A percentile compares a stretch with the other conserved stretches of the same genome.
Conservation (phyloP, 1,284 basidiomycete genomes). For the Marasmius tenuissimus region DNA sequence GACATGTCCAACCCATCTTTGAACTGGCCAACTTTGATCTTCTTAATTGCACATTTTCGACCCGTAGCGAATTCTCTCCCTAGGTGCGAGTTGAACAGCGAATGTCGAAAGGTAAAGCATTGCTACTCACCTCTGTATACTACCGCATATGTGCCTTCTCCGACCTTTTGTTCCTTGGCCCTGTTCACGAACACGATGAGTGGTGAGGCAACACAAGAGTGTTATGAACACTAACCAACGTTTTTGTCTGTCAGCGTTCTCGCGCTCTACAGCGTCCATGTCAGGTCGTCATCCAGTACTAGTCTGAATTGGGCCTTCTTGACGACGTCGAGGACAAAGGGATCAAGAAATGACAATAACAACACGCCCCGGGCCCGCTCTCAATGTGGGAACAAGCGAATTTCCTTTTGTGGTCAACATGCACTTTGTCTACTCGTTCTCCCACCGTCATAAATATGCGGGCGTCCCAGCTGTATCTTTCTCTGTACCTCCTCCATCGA, state of each 20-base stretch:
- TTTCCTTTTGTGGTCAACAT: background rate
- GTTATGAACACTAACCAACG: conserved; percentile 6
- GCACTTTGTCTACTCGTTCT: background rate
- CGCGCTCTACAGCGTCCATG: conserved; percentile 2
- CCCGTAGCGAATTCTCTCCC: conserved; percentile 71
- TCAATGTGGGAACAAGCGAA: background rate
- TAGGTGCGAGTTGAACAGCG: conserved; percentile 22
- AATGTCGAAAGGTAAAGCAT: background rate
- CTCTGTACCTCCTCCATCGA: background rate
- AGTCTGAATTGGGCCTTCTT: no score
- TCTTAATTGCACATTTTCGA: conserved; percentile 93
- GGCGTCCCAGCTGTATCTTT: background rate
- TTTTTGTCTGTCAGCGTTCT: conserved; percentile 1
- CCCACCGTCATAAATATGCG: background rate
- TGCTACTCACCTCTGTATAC: conserved; percentile 81
- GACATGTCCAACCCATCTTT: conserved; percentile 99
- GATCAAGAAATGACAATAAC: background rate
- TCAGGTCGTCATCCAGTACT: conserved; percentile 1
- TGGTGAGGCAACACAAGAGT: background rate
- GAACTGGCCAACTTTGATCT: conserved; percentile 95
- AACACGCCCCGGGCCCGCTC: background rate
- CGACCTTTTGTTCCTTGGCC: conserved; percentile 87
- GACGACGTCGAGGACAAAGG: background rate
- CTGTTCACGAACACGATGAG: conserved; percentile 32
- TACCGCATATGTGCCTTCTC: conserved; percentile 97